Base-by-base conservation (phyloP, 768 basidiomycete species). In the Dioszegia hungarica region DNA sequence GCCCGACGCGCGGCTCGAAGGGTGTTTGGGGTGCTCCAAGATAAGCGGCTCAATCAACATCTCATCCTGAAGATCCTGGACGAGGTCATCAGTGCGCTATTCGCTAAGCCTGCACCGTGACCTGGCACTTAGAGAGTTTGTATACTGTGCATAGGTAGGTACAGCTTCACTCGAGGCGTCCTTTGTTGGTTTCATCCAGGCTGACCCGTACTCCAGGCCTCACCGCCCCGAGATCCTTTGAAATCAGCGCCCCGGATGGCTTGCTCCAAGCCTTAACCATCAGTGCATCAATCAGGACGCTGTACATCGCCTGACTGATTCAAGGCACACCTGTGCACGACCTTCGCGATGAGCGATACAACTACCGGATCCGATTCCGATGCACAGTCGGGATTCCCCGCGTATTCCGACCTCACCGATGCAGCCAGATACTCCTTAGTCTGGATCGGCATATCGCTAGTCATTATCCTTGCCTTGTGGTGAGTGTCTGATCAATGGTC, bases 11-110 rank as follows among this genome's bases (percentile, higher is more conserved):
- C 93, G 15, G 92, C 94, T 9, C 82, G 91, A 37, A 82, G 91
- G 46, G 88, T 95, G 59, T 97, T 98, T 73, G 86, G 91, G 4
- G 90, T 94, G 1, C 73, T 98, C 39, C 95, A 99, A 76, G 95
- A 97, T 72, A 83, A 85, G 44, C 83, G 94, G n/a, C 80, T 98
- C 29, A 95, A 94, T 75, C 90, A 94, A 70, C 92, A 95, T 72
- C 85, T 97, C 52, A 82, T 85, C 15, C 89, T 95, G 71, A 89
- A 84, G 34, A 82, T 95, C 52, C 77, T 90, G 25, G 93, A 97
- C 62, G 94, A 97, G 83, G 92, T 93, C 24, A 51, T 51, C 12
- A 54, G 37, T 75, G 58, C 59, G 15, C 31, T 69, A 40, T 63
- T 64, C 39, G 56, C 64, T 3, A 20, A 48, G 24, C 28, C 33